Evolutionary conservation across 108 stramenopile genomes (phyloP), one percentile per base, ranked within the genome.

Genomic region (Parietichytrium sp.): DNA sequence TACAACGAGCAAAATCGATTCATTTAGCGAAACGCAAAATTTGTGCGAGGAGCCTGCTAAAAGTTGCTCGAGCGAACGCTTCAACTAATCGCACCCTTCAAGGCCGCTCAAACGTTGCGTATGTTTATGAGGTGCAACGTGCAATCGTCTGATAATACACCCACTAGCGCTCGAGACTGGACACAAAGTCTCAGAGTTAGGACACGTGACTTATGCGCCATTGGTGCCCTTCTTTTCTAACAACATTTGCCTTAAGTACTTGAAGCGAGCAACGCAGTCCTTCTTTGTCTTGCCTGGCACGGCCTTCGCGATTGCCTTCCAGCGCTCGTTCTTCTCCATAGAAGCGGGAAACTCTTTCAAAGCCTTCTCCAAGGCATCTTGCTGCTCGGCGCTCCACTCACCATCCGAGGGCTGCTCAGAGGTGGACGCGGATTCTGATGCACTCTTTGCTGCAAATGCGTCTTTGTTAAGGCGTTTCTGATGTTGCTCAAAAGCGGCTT

Each of bases 261-360:
- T 99, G 91, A 93, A 99, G 54, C 97, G 91, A 53, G 90, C 86
- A 3, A 94, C 94, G 83, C 98, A 99, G 13, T 97, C 93, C 87
- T 98, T 97, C 90, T 96, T 97, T 30, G 85, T 91, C 82, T 94
- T 99, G 7, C 95, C 96, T 13, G 85, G 51, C 38, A 99, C 96
- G 18, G 86, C 90, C 25, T 88, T 90, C 38, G 97, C 91, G 86
- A 99, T 97, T 26, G 54, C 81, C 13, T 87, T 87, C 98, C 98
- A 99, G 29, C 98, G 92, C 83, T 96, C 98, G 84, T 96, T 96
- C 87, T 98, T 99, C 16, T 96, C 96, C 93, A 99, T 95, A 33
- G 87, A 88, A 23, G 94, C 85, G 29, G 96, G 96, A 84, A 83
- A 95, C 47, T 91, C 89, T 27, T 86, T 81, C 12, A 99, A 85